phyloP scores from a whole-genome alignment of 768 basidiomycete genomes.

The Boletus sp. region DNA sequence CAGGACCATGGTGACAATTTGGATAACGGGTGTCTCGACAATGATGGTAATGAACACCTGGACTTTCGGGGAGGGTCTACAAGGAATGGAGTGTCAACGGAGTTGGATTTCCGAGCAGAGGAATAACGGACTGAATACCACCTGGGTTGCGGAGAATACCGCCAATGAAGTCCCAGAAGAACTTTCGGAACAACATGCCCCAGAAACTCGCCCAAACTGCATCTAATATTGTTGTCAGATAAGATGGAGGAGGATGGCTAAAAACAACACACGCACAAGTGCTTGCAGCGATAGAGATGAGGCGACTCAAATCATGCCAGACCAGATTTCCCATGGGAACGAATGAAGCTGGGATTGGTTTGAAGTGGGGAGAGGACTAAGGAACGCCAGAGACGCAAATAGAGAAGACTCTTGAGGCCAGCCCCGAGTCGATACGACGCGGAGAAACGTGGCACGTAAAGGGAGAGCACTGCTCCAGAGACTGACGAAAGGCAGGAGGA shows the following conservation, averaged over 20 bases:
- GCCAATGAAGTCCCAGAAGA: constrained; percentile 95
- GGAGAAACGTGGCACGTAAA: constrained; percentile 17
- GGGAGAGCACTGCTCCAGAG: constrained; percentile 38
- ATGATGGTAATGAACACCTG: constrained; percentile 70
- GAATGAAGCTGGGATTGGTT: background rate
- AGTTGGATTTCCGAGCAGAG: background rate
- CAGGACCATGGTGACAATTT: constrained; percentile 61
- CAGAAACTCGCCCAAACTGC: constrained; percentile 80
- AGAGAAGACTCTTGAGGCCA: constrained; percentile 25
- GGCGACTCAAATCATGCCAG: constrained; percentile 78
- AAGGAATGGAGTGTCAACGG: background rate
- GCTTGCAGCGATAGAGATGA: constrained; percentile 65
- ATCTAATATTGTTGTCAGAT: constrained; percentile 42
- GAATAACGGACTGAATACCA: constrained; percentile 65
- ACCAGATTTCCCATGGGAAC: constrained; percentile 71
- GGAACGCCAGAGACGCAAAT: background rate
- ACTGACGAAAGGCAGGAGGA: background rate
- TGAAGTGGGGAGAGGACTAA: background rate
- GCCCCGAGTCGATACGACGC: constrained; percentile 3
- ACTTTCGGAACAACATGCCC: constrained; percentile 85
- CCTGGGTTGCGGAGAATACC: constrained; percentile 77
- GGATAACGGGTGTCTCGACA: constrained; percentile 76
- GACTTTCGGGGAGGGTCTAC: constrained; percentile 58
- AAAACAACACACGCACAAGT: constrained; percentile 55
- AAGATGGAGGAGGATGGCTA: background rate